phyloP scores from a whole-genome alignment of 495 filamentous ascomycete species.

The Aspergillus avenaceus region DNA sequence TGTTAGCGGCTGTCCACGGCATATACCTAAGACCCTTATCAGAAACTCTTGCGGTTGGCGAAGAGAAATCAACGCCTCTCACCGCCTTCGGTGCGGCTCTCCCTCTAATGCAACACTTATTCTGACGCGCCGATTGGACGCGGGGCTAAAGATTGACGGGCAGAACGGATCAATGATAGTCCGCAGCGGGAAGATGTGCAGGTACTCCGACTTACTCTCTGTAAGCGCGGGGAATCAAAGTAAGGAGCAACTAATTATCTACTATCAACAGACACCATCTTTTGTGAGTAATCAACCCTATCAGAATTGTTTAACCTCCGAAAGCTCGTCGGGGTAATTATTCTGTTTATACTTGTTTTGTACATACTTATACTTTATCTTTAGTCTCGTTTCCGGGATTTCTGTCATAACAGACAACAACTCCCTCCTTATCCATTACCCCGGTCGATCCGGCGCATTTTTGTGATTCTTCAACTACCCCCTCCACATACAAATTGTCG shows the following conservation, averaged over 20 bases:
- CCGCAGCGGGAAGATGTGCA: slow-evolving; percentile 8
- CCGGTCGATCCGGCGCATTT: slow-evolving; percentile 1
- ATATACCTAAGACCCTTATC: slow-evolving; percentile 10
- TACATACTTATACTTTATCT: slow-evolving; percentile 4
- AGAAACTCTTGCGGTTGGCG: slow-evolving; percentile 4
- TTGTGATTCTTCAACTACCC: not conserved
- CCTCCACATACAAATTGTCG: not conserved
- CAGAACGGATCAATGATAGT: slow-evolving; percentile 12
- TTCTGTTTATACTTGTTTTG: slow-evolving; percentile 3
- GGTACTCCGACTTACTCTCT: too few species aligned
- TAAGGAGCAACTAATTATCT: slow-evolving; percentile 8
- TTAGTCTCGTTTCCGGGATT: slow-evolving; percentile 5
- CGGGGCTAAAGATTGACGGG: slow-evolving; percentile 5
- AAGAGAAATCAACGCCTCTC: slow-evolving; percentile 13
- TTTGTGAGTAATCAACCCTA: not conserved
- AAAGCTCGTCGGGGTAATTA: too few species aligned
- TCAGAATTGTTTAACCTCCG: too few species aligned
- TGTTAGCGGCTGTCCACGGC: too few species aligned
- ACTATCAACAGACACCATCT: too few species aligned
- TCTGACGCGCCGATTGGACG: slow-evolving; percentile 15
- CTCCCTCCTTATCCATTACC: slow-evolving; percentile 7
- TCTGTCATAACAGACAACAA: slow-evolving; percentile 3
- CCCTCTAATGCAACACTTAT: too few species aligned
- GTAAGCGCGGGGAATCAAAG: slow-evolving; percentile 15
- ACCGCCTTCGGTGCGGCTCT: slow-evolving; percentile 8